Evolutionary conservation across 805 yeast genomes (phyloP).

Genomic region (Zygoascus biomembranicola): DNA sequence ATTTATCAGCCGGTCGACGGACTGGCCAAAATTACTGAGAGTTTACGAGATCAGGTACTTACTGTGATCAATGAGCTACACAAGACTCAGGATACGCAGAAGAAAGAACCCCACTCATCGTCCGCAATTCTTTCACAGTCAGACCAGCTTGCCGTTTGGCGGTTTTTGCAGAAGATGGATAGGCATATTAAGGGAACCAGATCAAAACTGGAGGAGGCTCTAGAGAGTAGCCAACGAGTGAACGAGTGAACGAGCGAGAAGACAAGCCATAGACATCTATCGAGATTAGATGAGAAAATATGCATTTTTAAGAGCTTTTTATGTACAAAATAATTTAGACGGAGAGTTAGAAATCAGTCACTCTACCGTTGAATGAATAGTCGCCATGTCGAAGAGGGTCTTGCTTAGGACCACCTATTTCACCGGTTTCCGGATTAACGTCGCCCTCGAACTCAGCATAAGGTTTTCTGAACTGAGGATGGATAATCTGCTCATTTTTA

Average conservation of each 20-base stretch:
- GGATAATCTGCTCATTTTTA: constrained; percentile 15
- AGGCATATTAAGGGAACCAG: not conserved
- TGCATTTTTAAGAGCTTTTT: too few relatives aligned
- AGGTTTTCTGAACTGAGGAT: constrained; percentile 61
- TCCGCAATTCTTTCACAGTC: not conserved
- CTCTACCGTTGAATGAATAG: constrained; percentile 93
- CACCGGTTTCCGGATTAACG: constrained; percentile 87
- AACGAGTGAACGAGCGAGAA: too few relatives aligned
- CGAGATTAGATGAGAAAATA: too few relatives aligned
- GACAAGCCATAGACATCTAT: too few relatives aligned
- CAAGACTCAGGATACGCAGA: not conserved
- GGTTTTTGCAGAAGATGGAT: not conserved
- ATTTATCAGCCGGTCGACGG: constrained; percentile 16
- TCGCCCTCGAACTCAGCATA: constrained; percentile 96
- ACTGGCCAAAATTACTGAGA: constrained; percentile 15
- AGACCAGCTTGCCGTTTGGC: not conserved
- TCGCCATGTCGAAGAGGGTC: constrained; percentile 90
- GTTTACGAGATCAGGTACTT: constrained; percentile 1
- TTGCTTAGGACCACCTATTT: constrained; percentile 94
- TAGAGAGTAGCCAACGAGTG: not conserved
- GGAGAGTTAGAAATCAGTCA: constrained; percentile 67
- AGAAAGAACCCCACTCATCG: not conserved
- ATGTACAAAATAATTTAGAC: not conserved
- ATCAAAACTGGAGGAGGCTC: not conserved
- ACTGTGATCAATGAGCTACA: constrained; percentile 1